Conservation (phyloP, 2,329 filamentous ascomycete species). For the Cordyceps fumosorosea region DNA sequence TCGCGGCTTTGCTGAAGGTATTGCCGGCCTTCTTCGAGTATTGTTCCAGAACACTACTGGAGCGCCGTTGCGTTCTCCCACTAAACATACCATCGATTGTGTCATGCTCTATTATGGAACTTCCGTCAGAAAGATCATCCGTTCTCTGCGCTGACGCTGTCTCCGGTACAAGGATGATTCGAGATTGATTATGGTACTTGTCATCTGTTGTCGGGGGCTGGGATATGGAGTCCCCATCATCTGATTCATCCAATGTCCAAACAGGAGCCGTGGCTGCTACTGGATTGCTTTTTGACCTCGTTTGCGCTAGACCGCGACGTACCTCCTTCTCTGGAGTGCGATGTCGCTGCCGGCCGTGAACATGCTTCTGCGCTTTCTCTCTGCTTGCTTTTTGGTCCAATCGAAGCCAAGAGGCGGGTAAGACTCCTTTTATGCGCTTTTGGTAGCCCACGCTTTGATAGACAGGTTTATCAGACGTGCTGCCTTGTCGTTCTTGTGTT, state of each 20-base stretch:
- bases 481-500: conserved; percentile 5
- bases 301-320: conserved; percentile 45
- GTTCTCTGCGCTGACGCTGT: conserved; percentile 6
- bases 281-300: conserved; percentile 22
- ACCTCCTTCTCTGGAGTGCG: conserved; percentile 32
- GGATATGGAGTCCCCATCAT: conserved; percentile 29
- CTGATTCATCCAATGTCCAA: conserved; percentile 42
- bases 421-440: conserved; percentile 50
- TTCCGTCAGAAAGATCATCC: conserved; percentile 21
- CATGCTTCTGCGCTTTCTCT: conserved; percentile 25
- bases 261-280: conserved; percentile 23
- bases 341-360: conserved; percentile 22
- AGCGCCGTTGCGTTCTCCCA: conserved; percentile 33
- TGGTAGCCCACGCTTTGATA: conserved; percentile 35
- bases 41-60: background rate
- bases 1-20: background rate
- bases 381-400: conserved; percentile 43
- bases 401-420: conserved; percentile 62
- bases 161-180: conserved; percentile 18
- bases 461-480: conserved; percentile 25
- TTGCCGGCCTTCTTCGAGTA: conserved; percentile 20
- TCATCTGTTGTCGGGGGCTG: conserved; percentile 19
- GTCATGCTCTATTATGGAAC: conserved; percentile 43
- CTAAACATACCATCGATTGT: conserved; percentile 45
- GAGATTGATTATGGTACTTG: conserved; percentile 22